Base-by-base conservation (phyloP, 1,284 basidiomycete genomes). In the Austroboletus niveus region DNA sequence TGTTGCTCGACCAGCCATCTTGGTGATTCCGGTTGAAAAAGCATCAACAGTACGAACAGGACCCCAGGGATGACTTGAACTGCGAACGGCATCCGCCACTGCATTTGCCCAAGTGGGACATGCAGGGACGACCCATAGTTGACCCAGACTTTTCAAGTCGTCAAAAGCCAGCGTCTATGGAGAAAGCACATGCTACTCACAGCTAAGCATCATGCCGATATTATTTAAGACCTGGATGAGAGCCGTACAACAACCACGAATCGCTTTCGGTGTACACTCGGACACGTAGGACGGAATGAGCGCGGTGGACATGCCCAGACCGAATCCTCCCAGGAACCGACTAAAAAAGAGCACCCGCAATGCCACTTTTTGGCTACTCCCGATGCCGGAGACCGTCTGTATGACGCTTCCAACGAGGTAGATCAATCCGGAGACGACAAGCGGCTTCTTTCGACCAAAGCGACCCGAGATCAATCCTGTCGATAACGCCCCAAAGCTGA, bases 1-100 rank as follows among this genome's bases (percentile, higher is more conserved):
- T 75, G 74, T 53, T 77, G 75, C 58, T 79, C 75, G 31, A 83
- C 76, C 27, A 85, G 70, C 80, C 81, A 86, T 7, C 84, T 75
- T 3, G 82, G 82, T 2, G 81, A 80, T 56, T 85, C 84, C 12
- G 77, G 76, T 55, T 81, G 76, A 54, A 78, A 76, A 31, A 76
- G 51, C 69, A 81, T 78, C 8, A 72, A 68, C 45, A 77, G 46
- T 5, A 76, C 59, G 60, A 79, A 79, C 0, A 81, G 51, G 8
- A 77, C 63, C 8, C 79, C 80, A 4, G 81, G 81, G 36, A 84
- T 58, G 45, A 81, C 62, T 58, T 82, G 81, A 15, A 81, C 54
- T 22, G 75, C 76, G 56, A 83, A 77, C 2, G 81, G 81, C 49
- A 84, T 73, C 8, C 78, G 71, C 82, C 80, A 84, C 56, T 79